phyloP scores from a whole-genome alignment of 176 grass and related monocot genomes.

The Musa acuminata region DNA sequence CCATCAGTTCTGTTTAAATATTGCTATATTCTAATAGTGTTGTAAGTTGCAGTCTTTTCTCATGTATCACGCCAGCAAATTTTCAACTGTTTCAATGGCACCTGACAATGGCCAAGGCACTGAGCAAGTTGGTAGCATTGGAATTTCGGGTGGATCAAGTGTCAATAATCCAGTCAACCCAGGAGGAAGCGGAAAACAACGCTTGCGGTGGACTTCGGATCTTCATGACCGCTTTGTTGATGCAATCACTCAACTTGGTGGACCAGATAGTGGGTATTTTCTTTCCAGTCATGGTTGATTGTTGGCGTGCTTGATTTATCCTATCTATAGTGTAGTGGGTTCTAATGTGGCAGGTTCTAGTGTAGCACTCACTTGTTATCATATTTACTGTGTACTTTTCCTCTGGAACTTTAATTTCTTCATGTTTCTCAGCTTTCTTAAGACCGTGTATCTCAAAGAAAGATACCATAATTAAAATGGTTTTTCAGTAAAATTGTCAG shows the following conservation, averaged over 20 bases:
- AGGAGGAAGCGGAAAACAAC: conserved; percentile 61
- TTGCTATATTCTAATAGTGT: background rate
- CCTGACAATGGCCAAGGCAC: conserved; percentile 58
- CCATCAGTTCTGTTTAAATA: too few relatives aligned
- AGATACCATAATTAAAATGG: too few relatives aligned
- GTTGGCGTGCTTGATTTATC: conserved; percentile 6
- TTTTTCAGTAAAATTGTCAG: too few relatives aligned
- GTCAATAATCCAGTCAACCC: conserved; percentile 48
- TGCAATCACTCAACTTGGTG: conserved; percentile 90
- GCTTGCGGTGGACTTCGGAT: conserved; percentile 87
- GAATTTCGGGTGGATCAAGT: conserved; percentile 48
- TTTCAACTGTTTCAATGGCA: conserved; percentile 50
- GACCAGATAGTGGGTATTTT: conserved; percentile 97
- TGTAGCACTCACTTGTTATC: too few relatives aligned
- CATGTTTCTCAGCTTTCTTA: too few relatives aligned
- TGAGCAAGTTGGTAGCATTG: conserved; percentile 45
- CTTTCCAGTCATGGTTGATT: conserved; percentile 20
- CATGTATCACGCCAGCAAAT: conserved; percentile 81
- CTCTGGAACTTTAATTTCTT: too few relatives aligned
- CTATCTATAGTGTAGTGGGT: too few relatives aligned
- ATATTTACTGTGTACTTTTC: too few relatives aligned
- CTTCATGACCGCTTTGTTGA: conserved; percentile 95
- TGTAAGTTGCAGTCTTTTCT: conserved; percentile 39
- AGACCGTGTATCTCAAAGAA: too few relatives aligned
- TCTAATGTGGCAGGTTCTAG: too few relatives aligned